Base-by-base conservation (phyloP, 768 basidiomycete genomes). In the Tylopilus cervinicoccineus region DNA sequence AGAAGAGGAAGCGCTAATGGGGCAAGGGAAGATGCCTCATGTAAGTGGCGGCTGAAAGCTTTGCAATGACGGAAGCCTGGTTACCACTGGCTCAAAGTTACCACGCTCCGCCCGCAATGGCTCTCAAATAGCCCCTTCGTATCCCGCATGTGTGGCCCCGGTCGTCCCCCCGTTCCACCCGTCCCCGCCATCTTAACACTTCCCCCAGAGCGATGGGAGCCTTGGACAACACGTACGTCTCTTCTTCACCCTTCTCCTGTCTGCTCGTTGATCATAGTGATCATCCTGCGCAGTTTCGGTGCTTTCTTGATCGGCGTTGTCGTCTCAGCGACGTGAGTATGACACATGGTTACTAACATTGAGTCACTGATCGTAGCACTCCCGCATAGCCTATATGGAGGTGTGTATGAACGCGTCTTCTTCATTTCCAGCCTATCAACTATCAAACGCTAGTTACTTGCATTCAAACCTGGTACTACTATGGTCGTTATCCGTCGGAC, bases 381-480 rank as follows among this genome's bases (percentile, higher is more conserved):
- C 27, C 45, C 24, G n/a, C 20, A 27, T 28, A 81, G 80, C 6
- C 63, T 81, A 22, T 74, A 77, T 50, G 80, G 79, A 67, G 75
- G 80, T 79, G 40, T 1, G 67, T 56, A 20, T 6, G 16, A 29
- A 28, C 13, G 3, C 22, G 16, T 31, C 28, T 56, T 31, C 28
- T 56, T 40, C 38, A 43, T 50, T 27, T 38, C 31, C 33, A 5
- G n/a, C 17, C n/a, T 17, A 29, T 55, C 27, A 51, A 64, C 34
- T 24, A 11, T 10, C 26, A 29, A 38, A 7, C 33, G 0, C 32
- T 37, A 83, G 81, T 83, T 19, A 81, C 81, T 13, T 68, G 71
- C 48, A 69, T 83, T 13, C 81, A 83, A 60, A 71, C 75, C 2
- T 81, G 72, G 71, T 81, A 76, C 54, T 83, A 82, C 58, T 82